Evolutionary conservation across 2,329 filamentous ascomycete genomes (phyloP), one percentile per base, ranked within the genome.

Genomic region (Xylariomycetidae sp.): DNA sequence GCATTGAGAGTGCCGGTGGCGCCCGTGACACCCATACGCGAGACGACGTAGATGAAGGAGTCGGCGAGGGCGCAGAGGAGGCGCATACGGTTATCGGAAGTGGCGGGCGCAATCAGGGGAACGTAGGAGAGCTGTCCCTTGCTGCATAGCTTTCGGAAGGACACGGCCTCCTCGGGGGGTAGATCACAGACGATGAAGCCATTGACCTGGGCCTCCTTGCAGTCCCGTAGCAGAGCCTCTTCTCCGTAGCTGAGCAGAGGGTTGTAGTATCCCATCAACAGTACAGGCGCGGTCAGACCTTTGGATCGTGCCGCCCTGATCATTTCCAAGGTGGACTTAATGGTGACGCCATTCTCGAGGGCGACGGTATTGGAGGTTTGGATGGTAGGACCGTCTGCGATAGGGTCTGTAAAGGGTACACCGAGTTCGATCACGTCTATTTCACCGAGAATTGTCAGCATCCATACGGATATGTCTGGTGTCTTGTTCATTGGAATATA

Each of bases 261-360:
- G 69, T 98, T 98, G 68, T 95, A 98, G 75, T 98, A 98, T 53
- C 92, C 92, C 92, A 98, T 98, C 46, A 98, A 76, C 56, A 98
- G 67, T 26, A 98, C 77, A 1, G 92, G 92, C 1, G 83, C 80
- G 52, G 74, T 82, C 35, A 97, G 70, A 26, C 92, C 92, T 42
- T 74, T 75, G 49, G 74, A 72, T 52, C 92, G 76, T 29, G 90
- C 88, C 42, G 85, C 77, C 50, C 83, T 82, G 41, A 96, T 83
- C 72, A 95, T 90, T 53, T 85, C 74, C 25, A 98, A 74, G 12
- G 86, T 85, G 33, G 76, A 80, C 46, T 76, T 70, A 42, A 94
- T 84, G 9, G 83, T 94, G 44, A 97, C 86, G 40, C 88, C 88
- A 69, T 98, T 90, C 51, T 81, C 67, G 28, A 98, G 79, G 25